These are phyloP conservation scores for Saccharum spontaneum DNA, from an alignment of 176 grass and related monocot species.

Conservation along the genomic window DNA sequence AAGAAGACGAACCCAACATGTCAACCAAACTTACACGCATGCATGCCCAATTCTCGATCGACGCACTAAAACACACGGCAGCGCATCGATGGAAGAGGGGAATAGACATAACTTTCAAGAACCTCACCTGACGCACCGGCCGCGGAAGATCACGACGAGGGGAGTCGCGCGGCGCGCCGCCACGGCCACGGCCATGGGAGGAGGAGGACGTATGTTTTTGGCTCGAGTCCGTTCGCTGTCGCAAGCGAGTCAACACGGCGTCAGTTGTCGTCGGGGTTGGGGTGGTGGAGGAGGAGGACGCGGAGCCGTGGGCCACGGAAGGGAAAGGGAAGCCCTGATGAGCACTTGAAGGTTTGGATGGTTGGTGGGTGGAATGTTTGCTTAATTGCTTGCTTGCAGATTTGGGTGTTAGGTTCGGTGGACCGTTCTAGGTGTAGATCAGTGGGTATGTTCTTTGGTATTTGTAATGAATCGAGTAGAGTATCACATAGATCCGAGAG, in stretches of 20 bases:
- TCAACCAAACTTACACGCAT: neutral
- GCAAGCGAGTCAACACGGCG: slow-evolving; percentile 26
- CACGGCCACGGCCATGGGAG: neutral
- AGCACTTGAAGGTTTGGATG: neutral
- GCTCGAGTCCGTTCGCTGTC: neutral
- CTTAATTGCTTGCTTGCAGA: slow-evolving; percentile 22
- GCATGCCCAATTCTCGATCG: neutral
- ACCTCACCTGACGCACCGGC: slow-evolving; percentile 8
- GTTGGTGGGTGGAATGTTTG: neutral
- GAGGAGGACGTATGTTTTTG: neutral
- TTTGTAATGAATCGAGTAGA: too few species aligned
- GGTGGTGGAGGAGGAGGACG: neutral
- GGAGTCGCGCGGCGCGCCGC: neutral
- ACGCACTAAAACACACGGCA: neutral
- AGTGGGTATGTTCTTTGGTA: too few species aligned
- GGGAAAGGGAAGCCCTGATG: too few species aligned
- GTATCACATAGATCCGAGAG: too few species aligned
- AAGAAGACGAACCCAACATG: neutral
- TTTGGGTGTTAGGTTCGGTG: too few species aligned
- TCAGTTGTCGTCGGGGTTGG: neutral
- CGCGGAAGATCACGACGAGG: neutral
- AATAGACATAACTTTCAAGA: neutral
- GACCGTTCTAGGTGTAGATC: too few species aligned
- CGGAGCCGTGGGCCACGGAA: neutral
- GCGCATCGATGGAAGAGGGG: neutral